Conservation (phyloP, 257 asterid species). For the Primulina tabacum region DNA sequence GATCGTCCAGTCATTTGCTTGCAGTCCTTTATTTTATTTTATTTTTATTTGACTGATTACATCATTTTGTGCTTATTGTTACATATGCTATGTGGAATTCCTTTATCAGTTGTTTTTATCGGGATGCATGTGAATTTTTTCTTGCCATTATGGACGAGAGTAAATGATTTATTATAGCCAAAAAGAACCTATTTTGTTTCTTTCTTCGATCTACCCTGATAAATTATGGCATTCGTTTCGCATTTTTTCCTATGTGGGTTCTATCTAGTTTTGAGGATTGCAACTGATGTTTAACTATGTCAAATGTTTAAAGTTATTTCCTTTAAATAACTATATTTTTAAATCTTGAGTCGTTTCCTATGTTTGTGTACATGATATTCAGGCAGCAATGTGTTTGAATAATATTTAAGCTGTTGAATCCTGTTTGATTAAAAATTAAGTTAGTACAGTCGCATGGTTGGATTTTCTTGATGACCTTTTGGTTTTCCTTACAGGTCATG, state of each 20-base stretch:
- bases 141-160: not conserved
- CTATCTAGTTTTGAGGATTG: not conserved
- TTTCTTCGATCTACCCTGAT: not conserved
- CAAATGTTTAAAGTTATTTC: constrained; percentile 2
- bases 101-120: not conserved
- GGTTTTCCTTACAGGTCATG: no score
- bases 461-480: no score
- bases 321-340: not conserved
- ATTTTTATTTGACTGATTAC: not conserved
- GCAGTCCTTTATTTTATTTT: not conserved
- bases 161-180: not conserved
- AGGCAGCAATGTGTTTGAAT: not conserved
- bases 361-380: not conserved
- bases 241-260: not conserved
- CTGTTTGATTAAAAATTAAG: not conserved
- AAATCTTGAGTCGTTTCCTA: not conserved
- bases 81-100: not conserved
- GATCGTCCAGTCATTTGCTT: not conserved
- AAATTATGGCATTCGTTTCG: not conserved
- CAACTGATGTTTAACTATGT: not conserved
- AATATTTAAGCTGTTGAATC: not conserved
- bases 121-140: no score
- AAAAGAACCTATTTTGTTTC: not conserved
- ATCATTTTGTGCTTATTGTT: not conserved
- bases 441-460: no score